Evolutionary conservation across 2,329 filamentous ascomycete species (phyloP), one percentile per base, ranked within the genome.

Genomic region (Colletotrichum cuscutae): DNA sequence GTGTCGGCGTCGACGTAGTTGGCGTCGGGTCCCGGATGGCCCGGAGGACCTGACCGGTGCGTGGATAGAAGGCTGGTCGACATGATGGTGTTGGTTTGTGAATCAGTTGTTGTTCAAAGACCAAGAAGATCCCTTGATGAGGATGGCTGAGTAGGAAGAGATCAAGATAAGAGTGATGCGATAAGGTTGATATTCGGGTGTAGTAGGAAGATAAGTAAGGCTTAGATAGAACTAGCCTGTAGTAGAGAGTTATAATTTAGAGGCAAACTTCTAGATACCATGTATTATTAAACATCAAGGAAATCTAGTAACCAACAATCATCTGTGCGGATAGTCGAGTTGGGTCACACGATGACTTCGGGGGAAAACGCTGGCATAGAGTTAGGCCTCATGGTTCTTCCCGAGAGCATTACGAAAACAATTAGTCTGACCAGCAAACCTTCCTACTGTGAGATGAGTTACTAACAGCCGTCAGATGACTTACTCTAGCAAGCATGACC

Each of bases 1-100:
- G 77, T 68, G 42, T 76, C 63, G n/a, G 68, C 28, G 28, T 77
- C 71, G 24, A 73, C 69, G 11, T 57, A 70, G 13, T 30, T 59
- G 53, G 32, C 61, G 15, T 54, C 46, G 22, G 63, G 62, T 2
- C 7, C 46, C 46, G 26, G 56, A 12, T 52, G 32, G 15, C 56
- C 54, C 30, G 32, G 63, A 26, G 42, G 56, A n/a, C 13, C 32
- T 8, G 68, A 12, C 9, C 19, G 56, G 46, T 46, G 49, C 13
- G 42, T 49, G 42, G 68, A 67, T 3, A 71, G 30, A 6, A 71
- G 19, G 46, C 35, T 15, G 26, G 63, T n/a, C 5, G 63, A 56
- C 68, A 67, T 71, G 32, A n/a, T 49, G 19, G 19, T 22, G 8
- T 49, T 49, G 19, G 3, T 4, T n/a, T 2, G n/a, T 5, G 19